These are phyloP conservation scores for Fibroporia radiculosa DNA, from an alignment of 768 basidiomycete genomes.

Conservation along the genomic window DNA sequence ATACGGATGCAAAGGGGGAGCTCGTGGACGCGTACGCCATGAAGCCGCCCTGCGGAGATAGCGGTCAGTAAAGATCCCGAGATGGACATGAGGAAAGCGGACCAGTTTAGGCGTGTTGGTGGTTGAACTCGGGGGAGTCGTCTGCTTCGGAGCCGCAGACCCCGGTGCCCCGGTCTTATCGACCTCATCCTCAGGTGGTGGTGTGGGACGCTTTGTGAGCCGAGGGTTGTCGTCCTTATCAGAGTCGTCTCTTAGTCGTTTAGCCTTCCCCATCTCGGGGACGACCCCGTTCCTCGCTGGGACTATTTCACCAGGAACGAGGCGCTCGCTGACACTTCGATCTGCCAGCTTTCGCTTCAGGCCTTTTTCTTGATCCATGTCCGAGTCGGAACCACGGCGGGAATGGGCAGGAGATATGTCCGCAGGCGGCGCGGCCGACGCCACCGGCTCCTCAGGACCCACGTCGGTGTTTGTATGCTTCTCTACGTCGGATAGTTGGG, in stretches of 20 bases:
- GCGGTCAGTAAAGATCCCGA: conserved; percentile 1
- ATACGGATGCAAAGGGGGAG: conserved; percentile 70
- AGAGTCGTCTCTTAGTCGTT: conserved; percentile 55
- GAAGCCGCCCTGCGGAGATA: conserved; percentile 50
- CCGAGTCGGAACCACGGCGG: conserved; percentile 20
- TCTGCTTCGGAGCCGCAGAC: neutral
- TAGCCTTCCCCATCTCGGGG: conserved; percentile 31
- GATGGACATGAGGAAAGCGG: conserved; percentile 8
- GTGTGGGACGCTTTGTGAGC: conserved; percentile 44
- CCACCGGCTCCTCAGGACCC: neutral
- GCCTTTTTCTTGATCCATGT: conserved; percentile 44
- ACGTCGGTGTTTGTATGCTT: conserved; percentile 1
- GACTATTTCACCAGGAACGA: conserved; percentile 11
- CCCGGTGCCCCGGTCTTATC: conserved; percentile 1
- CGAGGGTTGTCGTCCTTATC: conserved; percentile 55
- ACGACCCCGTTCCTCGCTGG: conserved; percentile 5
- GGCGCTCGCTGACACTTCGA: conserved; percentile 54
- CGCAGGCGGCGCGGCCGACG: neutral
- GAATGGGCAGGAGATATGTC: neutral
- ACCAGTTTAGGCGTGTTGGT: neutral
- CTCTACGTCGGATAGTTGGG: conserved; percentile 11
- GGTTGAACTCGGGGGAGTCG: conserved; percentile 4
- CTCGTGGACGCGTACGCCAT: conserved; percentile 70
- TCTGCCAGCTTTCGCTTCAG: conserved; percentile 65
- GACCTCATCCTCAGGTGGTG: conserved; percentile 50